Percentiles rank a stretch among this genome's conserved stretches.
These are phyloP conservation scores for Cryphonectria carpinicola DNA, from an alignment of 2,329 filamentous ascomycete species.

Conservation along the genomic window DNA sequence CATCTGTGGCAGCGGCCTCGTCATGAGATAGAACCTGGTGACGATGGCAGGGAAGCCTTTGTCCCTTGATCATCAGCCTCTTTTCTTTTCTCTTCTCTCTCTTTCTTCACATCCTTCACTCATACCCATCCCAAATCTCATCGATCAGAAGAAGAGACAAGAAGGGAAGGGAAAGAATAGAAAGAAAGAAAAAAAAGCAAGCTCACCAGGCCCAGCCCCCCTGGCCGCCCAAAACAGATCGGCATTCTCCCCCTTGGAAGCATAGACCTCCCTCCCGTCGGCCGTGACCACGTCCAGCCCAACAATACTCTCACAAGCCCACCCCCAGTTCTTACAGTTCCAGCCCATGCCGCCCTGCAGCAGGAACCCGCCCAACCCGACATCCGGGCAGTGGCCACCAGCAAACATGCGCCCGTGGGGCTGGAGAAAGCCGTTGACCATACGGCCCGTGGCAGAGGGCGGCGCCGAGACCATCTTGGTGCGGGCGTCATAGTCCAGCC, in stretches of 20 bases:
- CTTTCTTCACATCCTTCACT: not conserved
- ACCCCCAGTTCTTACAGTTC: constrained; percentile 61
- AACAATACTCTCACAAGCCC: constrained; percentile 53
- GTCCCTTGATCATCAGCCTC: constrained; percentile 6
- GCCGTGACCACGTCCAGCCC: constrained; percentile 54
- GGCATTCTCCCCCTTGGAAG: constrained; percentile 42
- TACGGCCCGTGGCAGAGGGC: constrained; percentile 51
- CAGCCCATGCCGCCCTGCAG: constrained; percentile 63
- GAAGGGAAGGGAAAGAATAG: too few relatives aligned
- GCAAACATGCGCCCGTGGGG: constrained; percentile 50
- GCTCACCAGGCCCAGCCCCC: constrained; percentile 48
- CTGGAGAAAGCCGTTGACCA: constrained; percentile 46
- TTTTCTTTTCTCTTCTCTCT: not conserved
- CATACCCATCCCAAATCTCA: not conserved
- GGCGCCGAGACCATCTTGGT: constrained; percentile 46
- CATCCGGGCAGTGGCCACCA: constrained; percentile 60
- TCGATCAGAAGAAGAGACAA: too few relatives aligned
- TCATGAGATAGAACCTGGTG: constrained; percentile 53
- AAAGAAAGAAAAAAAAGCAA: not conserved
- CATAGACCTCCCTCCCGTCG: constrained; percentile 43
- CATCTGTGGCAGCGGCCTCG: constrained; percentile 39
- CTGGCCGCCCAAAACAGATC: constrained; percentile 55
- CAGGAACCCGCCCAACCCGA: constrained; percentile 59
- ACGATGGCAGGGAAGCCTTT: constrained; percentile 57
- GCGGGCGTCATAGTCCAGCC: constrained; percentile 44